Evolutionary conservation across 495 filamentous ascomycete species (phyloP).

Genomic region (Clohesyomyces aquaticus): DNA sequence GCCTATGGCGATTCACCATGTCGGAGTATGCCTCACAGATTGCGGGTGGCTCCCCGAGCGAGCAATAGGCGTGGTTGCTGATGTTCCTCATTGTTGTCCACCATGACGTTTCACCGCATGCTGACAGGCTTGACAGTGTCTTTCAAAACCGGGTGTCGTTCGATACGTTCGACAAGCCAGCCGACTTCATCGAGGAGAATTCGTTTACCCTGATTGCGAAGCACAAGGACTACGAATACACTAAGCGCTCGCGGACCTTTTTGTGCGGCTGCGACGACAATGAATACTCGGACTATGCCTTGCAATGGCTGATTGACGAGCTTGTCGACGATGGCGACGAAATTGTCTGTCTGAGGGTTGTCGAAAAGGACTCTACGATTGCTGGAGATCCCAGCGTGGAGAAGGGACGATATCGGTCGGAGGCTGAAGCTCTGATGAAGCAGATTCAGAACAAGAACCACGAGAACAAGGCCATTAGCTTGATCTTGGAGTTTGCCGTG

Average conservation of each 20-base stretch:
- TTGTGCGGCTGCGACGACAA: conserved; percentile 94
- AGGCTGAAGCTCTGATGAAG: conserved; percentile 79
- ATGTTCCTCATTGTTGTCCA: conserved; percentile 29
- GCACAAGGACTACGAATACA: conserved; percentile 86
- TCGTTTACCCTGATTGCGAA: conserved; percentile 80
- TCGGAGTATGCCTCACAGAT: conserved; percentile 32
- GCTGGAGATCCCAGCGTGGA: conserved; percentile 69
- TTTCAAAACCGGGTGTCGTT: conserved; percentile 79
- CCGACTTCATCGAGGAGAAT: conserved; percentile 56
- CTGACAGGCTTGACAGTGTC: conserved; percentile 39
- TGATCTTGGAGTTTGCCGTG: conserved; percentile 86
- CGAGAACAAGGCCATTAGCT: conserved; percentile 79
- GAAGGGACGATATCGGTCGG: conserved; percentile 74
- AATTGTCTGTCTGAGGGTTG: conserved; percentile 87
- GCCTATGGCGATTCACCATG: conserved; percentile 22
- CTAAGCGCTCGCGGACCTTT: conserved; percentile 84
- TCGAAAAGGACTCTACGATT: conserved; percentile 82
- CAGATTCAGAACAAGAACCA: conserved; percentile 66
- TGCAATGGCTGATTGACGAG: conserved; percentile 93
- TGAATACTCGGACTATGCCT: conserved; percentile 90
- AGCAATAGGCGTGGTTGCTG: conserved; percentile 25
- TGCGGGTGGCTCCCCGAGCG: conserved; percentile 32
- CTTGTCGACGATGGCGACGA: conserved; percentile 96
- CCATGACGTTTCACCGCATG: background rate
- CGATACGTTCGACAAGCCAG: conserved; percentile 87